Evolutionary conservation across 371 early-diverging fungal genomes (phyloP).

Genomic region (Zopfochytrium polystomum): DNA sequence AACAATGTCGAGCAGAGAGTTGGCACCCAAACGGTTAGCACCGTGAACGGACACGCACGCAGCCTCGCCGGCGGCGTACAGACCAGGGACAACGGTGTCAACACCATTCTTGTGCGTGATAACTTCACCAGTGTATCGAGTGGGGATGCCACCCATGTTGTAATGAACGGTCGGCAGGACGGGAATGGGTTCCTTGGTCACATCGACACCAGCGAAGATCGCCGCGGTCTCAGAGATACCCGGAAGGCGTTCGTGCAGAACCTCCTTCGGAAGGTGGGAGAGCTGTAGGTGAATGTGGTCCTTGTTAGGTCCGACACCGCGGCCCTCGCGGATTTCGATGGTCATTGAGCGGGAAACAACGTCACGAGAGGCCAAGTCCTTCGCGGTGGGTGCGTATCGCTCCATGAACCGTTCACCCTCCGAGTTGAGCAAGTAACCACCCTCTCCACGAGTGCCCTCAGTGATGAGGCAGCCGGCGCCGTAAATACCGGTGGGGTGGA

Average conservation of each 20-base stretch:
- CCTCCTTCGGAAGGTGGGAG: slow-evolving; percentile 90
- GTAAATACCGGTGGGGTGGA: slow-evolving; percentile 75
- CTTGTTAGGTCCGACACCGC: slow-evolving; percentile 93
- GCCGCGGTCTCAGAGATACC: slow-evolving; percentile 98
- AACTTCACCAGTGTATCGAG: slow-evolving; percentile 95
- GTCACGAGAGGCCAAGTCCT: slow-evolving; percentile 96
- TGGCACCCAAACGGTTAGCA: slow-evolving; percentile 64
- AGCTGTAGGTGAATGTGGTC: slow-evolving; percentile 96
- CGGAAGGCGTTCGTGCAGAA: slow-evolving; percentile 91
- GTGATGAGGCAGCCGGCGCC: slow-evolving; percentile 97
- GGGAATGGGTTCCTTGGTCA: slow-evolving; percentile 98
- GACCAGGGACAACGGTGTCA: slow-evolving; percentile 51
- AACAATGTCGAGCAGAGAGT: slow-evolving; percentile 61
- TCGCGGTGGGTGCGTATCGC: slow-evolving; percentile 97
- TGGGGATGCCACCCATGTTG: slow-evolving; percentile 99
- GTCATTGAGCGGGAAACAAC: slow-evolving; percentile 98
- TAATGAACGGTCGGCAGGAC: slow-evolving; percentile 98
- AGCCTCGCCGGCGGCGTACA: slow-evolving; percentile 63
- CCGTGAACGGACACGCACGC: slow-evolving; percentile 63
- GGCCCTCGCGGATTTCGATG: slow-evolving; percentile 95
- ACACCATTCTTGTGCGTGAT: slow-evolving; percentile 58
- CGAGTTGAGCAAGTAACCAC: slow-evolving; percentile 56
- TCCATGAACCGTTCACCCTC: slow-evolving; percentile 91
- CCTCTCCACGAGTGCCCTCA: slow-evolving; percentile 77
- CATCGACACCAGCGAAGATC: slow-evolving; percentile 97